Evolutionary conservation across 1,284 basidiomycete genomes (phyloP), one percentile per base, ranked within the genome.

Genomic region (Sphagnurus paluster): DNA sequence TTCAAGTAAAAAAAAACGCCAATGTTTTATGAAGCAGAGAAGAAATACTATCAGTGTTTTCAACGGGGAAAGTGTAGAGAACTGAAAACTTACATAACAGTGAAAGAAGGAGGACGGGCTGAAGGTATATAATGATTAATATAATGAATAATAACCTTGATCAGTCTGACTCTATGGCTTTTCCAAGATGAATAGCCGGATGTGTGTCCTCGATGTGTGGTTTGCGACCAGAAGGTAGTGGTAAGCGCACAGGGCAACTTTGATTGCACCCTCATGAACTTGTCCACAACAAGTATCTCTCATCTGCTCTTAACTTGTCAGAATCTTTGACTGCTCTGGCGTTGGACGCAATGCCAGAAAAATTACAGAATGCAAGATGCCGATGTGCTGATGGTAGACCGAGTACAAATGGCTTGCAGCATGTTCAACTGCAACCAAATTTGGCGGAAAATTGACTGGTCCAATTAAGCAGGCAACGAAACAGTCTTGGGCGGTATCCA

Each of bases 11-110:
- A n/a, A n/a, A n/a, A n/a, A n/a, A n/a, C n/a, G n/a, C n/a, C n/a
- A n/a, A n/a, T n/a, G n/a, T n/a, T n/a, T 21, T 35, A 46, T 49
- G 24, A 9, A 54, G 44, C 45, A 30, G 17, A 29, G 40, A 36
- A 46, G 28, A 30, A 45, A 39, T 46, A 51, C 42, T 46, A 48
- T 55, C 48, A 54, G 51, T 44, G 46, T 51, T 44, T 37, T 48
- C 29, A 48, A 40, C 34, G 46, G 44, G 38, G 37, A 37, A 16
- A 44, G 42, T 40, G 39, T 43, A 48, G 44, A 34, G 42, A 37
- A 41, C 29, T 55, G 44, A 57, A 60, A 57, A 65, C 61, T 64
- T 62, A 66, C 59, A 58, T 63, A 61, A 64, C 62, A 21, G 46
- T 28, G 40, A 34, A 42, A 46, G 54, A 46, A 45, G 49, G 49